Evolutionary conservation across 768 basidiomycete genomes (phyloP).

Genomic region (Auriscalpium microsporum): DNA sequence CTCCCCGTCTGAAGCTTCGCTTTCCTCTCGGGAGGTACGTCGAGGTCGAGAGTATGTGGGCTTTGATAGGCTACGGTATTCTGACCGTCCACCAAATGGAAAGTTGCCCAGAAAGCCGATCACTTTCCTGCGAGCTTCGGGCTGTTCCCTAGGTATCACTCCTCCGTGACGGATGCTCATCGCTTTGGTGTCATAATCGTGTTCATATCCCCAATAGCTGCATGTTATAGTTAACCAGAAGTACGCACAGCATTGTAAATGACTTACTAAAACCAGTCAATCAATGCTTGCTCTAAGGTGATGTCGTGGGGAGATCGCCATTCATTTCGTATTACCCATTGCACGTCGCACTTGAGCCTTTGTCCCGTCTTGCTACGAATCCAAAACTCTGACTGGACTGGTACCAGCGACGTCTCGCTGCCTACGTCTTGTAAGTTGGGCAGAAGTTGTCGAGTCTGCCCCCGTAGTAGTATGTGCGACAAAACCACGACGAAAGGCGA

Average conservation of each 20-base stretch:
- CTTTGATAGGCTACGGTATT: no score
- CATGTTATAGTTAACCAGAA: background rate
- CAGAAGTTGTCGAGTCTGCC: slow-evolving; percentile 34
- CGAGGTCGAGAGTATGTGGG: no score
- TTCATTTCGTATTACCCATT: slow-evolving; percentile 1
- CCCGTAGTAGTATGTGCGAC: background rate
- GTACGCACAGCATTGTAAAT: background rate
- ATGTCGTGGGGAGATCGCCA: slow-evolving; percentile 5
- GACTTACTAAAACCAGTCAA: slow-evolving; percentile 3
- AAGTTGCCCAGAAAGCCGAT: slow-evolving; percentile 1
- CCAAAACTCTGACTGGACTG: slow-evolving; percentile 1
- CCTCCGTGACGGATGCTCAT: slow-evolving; percentile 37
- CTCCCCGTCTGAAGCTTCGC: no score
- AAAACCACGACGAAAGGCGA: background rate
- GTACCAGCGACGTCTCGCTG: slow-evolving; percentile 7
- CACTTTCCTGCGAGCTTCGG: background rate
- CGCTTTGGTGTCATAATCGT: slow-evolving; percentile 24
- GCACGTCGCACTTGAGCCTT: slow-evolving; percentile 6
- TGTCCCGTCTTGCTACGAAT: background rate
- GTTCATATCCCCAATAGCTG: slow-evolving; percentile 37
- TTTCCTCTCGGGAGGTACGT: no score
- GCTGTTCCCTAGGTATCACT: slow-evolving; percentile 18
- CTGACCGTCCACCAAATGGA: slow-evolving; percentile 7
- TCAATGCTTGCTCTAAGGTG: slow-evolving; percentile 7
- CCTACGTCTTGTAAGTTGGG: slow-evolving; percentile 46